Evolutionary conservation across 352 stramenopile species (phyloP).

Genomic region (Elongisporangium prolatum): DNA sequence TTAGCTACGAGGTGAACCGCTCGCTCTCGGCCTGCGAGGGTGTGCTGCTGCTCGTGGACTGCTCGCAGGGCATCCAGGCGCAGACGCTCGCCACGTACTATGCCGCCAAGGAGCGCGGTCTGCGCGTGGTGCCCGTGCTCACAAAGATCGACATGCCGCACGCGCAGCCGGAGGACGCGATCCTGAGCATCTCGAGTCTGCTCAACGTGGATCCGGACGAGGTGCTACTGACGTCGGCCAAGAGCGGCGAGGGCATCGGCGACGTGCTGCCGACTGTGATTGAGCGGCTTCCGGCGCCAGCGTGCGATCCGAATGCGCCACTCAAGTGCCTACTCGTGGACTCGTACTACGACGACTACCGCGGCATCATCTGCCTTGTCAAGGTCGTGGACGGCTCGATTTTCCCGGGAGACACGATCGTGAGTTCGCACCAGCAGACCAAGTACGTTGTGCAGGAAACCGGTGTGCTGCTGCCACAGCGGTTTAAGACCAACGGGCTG

Average conservation of each 20-base stretch:
- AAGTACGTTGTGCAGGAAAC: constrained; percentile 96
- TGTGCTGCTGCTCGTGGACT: constrained; percentile 97
- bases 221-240: constrained; percentile 94
- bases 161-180: constrained; percentile 90
- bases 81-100: constrained; percentile 98
- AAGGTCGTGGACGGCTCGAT: constrained; percentile 92
- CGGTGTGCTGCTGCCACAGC: constrained; percentile 90
- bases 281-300: constrained; percentile 55
- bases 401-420: constrained; percentile 78
- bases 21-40: constrained; percentile 96
- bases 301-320: constrained; percentile 43
- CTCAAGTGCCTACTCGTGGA: constrained; percentile 95
- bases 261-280: constrained; percentile 85
- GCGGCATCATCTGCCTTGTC: constrained; percentile 95
- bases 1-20: constrained; percentile 97
- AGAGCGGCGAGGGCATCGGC: constrained; percentile 89
- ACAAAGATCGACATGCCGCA: constrained; percentile 99
- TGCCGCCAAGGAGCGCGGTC: constrained; percentile 92
- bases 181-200: constrained; percentile 71
- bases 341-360: constrained; percentile 96
- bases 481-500: constrained; percentile 71
- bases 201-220: constrained; percentile 92
- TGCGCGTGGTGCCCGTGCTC: constrained; percentile 95
- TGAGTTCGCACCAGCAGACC: constrained; percentile 64
- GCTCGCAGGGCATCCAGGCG: constrained; percentile 96